Evolutionary conservation across 495 filamentous ascomycete species (phyloP).

Genomic region (Pseudotulostoma volvatum): DNA sequence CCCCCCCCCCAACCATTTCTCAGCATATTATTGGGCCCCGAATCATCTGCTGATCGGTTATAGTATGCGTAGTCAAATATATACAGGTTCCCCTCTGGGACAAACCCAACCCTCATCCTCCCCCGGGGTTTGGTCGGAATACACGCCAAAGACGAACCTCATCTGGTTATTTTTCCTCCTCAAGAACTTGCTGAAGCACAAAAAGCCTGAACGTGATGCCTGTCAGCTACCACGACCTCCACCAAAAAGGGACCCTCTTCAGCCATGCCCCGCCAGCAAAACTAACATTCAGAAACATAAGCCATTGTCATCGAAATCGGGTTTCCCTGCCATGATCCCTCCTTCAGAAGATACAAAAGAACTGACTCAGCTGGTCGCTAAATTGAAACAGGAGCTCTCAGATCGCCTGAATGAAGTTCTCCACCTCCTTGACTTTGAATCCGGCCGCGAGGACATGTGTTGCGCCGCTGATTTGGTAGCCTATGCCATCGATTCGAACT

Average conservation of each 20-base stretch:
- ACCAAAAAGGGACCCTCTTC: slow-evolving; percentile 18
- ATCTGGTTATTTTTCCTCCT: slow-evolving; percentile 37
- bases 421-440: slow-evolving; percentile 23
- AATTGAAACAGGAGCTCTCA: slow-evolving; percentile 19
- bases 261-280: slow-evolving; percentile 23
- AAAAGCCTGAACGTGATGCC: slow-evolving; percentile 11
- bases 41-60: slow-evolving; percentile 5
- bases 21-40: too few relatives aligned
- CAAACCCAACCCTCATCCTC: slow-evolving; percentile 17
- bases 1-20: slow-evolving; percentile 1
- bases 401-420: slow-evolving; percentile 19
- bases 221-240: slow-evolving; percentile 1
- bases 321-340: not conserved
- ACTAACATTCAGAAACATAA: slow-evolving; percentile 4
- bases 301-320: slow-evolving; percentile 5
- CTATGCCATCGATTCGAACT: slow-evolving; percentile 30
- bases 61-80: slow-evolving; percentile 27
- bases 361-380: slow-evolving; percentile 8
- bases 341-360: not conserved
- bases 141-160: slow-evolving; percentile 31
- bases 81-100: slow-evolving; percentile 18
- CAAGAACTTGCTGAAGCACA: slow-evolving; percentile 27
- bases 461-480: slow-evolving; percentile 33
- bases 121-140: slow-evolving; percentile 29
- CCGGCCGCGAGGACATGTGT: slow-evolving; percentile 31